phyloP scores from a whole-genome alignment of 306 rosid genomes.

The Vigna angularis region DNA sequence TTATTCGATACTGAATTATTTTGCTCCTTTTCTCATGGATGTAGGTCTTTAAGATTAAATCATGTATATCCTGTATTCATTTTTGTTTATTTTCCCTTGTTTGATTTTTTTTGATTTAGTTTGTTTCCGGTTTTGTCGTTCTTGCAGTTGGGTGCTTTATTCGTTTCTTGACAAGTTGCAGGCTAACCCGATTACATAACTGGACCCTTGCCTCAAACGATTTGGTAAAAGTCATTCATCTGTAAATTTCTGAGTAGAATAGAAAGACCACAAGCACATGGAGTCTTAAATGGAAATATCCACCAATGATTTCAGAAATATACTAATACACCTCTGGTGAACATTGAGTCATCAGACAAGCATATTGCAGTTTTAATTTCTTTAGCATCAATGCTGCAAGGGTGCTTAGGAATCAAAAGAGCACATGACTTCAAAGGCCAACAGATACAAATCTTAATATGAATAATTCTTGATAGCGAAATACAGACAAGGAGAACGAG shows the following conservation, averaged over 20 bases:
- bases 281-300: neutral
- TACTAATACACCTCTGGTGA: conserved; percentile 2
- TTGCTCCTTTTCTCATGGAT: neutral
- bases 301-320: conserved; percentile 3
- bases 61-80: neutral
- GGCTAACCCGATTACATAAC: neutral
- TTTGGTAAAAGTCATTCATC: neutral
- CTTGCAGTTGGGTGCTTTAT: neutral
- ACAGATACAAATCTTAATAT: neutral
- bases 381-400: neutral
- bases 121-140: neutral
- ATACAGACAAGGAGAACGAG: conserved; percentile 27
- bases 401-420: neutral
- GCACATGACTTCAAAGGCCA: neutral
- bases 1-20: too few relatives aligned
- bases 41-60: neutral
- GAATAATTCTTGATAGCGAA: neutral
- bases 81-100: neutral
- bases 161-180: neutral
- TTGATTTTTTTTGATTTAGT: neutral
- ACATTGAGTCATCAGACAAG: conserved; percentile 19
- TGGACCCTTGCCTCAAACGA: conserved; percentile 1
- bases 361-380: neutral
- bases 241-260: conserved; percentile 12
- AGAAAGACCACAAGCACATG: neutral